Base-by-base conservation (phyloP, 345 rosid genomes). In the Salix viminalis region DNA sequence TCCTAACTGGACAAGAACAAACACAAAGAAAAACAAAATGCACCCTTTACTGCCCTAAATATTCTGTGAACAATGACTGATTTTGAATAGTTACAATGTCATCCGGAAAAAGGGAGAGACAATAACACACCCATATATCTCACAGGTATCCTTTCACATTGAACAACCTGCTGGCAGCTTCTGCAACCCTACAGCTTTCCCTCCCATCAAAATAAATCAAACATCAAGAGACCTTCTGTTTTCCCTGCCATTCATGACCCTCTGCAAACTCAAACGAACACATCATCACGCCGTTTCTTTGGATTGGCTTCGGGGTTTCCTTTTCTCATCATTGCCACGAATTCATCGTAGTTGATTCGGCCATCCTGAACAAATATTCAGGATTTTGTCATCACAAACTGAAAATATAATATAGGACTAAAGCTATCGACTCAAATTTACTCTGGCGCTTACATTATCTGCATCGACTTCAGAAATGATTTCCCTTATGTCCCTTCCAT, bases 301-400 rank as follows among this genome's bases (percentile, higher is more conserved):
- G 92, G 93, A 72, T 89, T 85, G 4, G 89, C 89, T 71, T 91
- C 97, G 0, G 90, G 92, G 80, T 90, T 96, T 77, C 97, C 99
- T 91, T 93, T 96, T 82, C 88, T 88, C 99, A 96, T 96, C 98
- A 96, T 96, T 3, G 97, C 96, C 76, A 91, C 98, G 58, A 96
- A 96, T 76, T 96, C 99, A 36, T 93, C 97, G 24, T 96, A 96
- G 85, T 93, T 92, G 78, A 96, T 92, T 72, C 91, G 81, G 3
- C 98, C 98, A 82, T 93, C 99, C 96, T 96, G 85, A 54, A 2
- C 23, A 37, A 73, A 18, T 0, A 71, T 36, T 5, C 5, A 56
- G 19, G 10, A 56, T 21, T 73, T 26, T 70, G 52, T 62, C 50
- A 37, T 19, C 50, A 16, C 39, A 28, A 34, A 58, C 5, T 58